phyloP scores from a whole-genome alignment of 371 early-diverging fungal genomes.

The Phascolomyces articulosus region DNA sequence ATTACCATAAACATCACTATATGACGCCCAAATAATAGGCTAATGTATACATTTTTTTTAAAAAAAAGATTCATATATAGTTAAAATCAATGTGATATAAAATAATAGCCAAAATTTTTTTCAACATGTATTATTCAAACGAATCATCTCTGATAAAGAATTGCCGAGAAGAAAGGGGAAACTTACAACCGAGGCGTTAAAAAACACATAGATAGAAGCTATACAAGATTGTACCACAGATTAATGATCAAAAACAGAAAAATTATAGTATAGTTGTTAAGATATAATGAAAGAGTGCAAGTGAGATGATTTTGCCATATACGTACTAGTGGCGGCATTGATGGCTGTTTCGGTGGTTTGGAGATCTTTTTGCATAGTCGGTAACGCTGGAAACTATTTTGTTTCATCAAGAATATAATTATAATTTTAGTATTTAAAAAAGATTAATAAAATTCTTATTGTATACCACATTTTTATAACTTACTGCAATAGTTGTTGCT shows the following conservation, averaged over 20 bases:
- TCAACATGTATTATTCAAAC: too few species aligned
- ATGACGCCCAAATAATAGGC: slow-evolving; percentile 3
- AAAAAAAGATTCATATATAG: too few species aligned
- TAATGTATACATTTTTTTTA: neutral
- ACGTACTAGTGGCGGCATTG: slow-evolving; percentile 27
- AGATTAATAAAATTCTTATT: neutral
- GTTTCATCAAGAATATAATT: too few species aligned
- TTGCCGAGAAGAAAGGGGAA: slow-evolving; percentile 1
- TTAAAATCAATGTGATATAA: too few species aligned
- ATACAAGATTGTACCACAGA: slow-evolving; percentile 31
- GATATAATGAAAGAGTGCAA: slow-evolving; percentile 25
- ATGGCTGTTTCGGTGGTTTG: slow-evolving; percentile 39
- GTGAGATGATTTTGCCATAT: neutral
- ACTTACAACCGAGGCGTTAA: slow-evolving; percentile 38
- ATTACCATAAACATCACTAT: neutral
- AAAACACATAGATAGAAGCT: slow-evolving; percentile 42
- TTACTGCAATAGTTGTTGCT: neutral
- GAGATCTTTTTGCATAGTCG: slow-evolving; percentile 36
- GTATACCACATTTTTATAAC: neutral
- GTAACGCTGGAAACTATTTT: slow-evolving; percentile 39
- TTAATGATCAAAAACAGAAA: neutral
- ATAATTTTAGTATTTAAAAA: too few species aligned
- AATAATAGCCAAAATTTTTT: neutral
- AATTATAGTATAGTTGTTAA: too few species aligned
- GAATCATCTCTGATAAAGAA: too few species aligned